These are phyloP conservation scores for Mycosphaerella sp. DNA, from an alignment of 2,329 filamentous ascomycete species.

Conservation along the genomic window DNA sequence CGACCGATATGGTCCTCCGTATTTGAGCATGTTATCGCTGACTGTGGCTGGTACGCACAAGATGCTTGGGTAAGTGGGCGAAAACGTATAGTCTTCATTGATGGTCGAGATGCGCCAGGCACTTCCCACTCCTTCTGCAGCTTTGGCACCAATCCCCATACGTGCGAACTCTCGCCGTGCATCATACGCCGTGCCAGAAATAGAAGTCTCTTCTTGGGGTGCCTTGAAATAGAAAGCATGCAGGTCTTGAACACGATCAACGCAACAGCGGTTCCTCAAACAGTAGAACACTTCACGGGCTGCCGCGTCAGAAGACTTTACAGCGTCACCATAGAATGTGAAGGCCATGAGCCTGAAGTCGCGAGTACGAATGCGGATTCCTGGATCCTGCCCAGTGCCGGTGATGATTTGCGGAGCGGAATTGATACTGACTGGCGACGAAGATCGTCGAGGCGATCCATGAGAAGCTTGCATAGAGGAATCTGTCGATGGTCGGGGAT, in stretches of 20 bases:
- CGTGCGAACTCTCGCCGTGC: constrained; percentile 76
- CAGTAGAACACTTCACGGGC: constrained; percentile 84
- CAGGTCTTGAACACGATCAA: constrained; percentile 78
- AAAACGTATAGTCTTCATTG: constrained; percentile 86
- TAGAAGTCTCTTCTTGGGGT: constrained; percentile 57
- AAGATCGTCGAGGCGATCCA: constrained; percentile 23
- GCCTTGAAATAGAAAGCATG: constrained; percentile 85
- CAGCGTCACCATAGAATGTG: constrained; percentile 56
- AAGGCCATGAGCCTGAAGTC: constrained; percentile 94
- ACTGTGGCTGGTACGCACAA: constrained; percentile 81
- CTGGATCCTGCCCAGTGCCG: constrained; percentile 56
- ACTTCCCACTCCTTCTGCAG: constrained; percentile 49
- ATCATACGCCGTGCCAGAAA: constrained; percentile 78
- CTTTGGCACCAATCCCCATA: constrained; percentile 78
- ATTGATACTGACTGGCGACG: constrained; percentile 45
- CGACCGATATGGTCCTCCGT: constrained; percentile 83
- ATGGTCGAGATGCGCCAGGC: constrained; percentile 88
- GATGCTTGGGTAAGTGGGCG: constrained; percentile 81
- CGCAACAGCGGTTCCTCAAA: constrained; percentile 70
- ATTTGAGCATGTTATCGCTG: constrained; percentile 95
- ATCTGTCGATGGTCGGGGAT: constrained; percentile 27
- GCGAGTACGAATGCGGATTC: constrained; percentile 79
- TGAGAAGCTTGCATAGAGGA: constrained; percentile 22
- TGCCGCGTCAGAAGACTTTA: constrained; percentile 24
- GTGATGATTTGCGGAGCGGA: constrained; percentile 31